phyloP scores from a whole-genome alignment of 2,329 filamentous ascomycete species.

The Aulographum hederae region DNA sequence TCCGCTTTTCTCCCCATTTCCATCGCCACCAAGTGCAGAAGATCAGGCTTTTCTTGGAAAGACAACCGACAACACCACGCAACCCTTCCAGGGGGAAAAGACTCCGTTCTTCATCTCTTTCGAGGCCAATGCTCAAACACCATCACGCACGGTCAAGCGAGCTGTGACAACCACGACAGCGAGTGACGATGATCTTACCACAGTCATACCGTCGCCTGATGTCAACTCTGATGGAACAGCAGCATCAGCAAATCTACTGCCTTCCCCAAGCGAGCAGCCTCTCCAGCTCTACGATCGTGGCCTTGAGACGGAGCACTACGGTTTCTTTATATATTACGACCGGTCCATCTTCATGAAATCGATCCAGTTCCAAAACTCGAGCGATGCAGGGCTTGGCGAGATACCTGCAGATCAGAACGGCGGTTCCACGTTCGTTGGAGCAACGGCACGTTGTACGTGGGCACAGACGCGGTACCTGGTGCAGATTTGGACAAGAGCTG shows the following conservation, averaged over 20 bases:
- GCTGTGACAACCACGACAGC: slow-evolving; percentile 2
- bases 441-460: slow-evolving; percentile 36
- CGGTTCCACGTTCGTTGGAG: slow-evolving; percentile 26
- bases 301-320: slow-evolving; percentile 67
- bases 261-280: slow-evolving; percentile 48
- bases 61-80: slow-evolving; percentile 58
- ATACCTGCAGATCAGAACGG: slow-evolving; percentile 29
- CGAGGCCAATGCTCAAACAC: slow-evolving; percentile 21
- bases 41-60: slow-evolving; percentile 74
- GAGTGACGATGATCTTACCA: slow-evolving; percentile 26
- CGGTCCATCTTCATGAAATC: slow-evolving; percentile 68
- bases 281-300: slow-evolving; percentile 74
- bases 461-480: slow-evolving; percentile 42
- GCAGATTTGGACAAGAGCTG: slow-evolving; percentile 38
- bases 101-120: slow-evolving; percentile 81
- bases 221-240: slow-evolving; percentile 53
- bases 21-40: slow-evolving; percentile 38
- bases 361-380: slow-evolving; percentile 25
- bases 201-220: slow-evolving; percentile 43
- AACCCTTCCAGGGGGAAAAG: slow-evolving; percentile 61
- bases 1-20: slow-evolving; percentile 25
- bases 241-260: slow-evolving; percentile 52
- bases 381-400: slow-evolving; percentile 14
- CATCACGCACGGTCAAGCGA: slow-evolving; percentile 7
- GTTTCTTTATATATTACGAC: slow-evolving; percentile 85